A percentile compares a stretch with the other conserved stretches of the same genome.
Evolutionary conservation across 2,329 filamentous ascomycete genomes (phyloP).

Genomic region (Aureobasidium uvarum): DNA sequence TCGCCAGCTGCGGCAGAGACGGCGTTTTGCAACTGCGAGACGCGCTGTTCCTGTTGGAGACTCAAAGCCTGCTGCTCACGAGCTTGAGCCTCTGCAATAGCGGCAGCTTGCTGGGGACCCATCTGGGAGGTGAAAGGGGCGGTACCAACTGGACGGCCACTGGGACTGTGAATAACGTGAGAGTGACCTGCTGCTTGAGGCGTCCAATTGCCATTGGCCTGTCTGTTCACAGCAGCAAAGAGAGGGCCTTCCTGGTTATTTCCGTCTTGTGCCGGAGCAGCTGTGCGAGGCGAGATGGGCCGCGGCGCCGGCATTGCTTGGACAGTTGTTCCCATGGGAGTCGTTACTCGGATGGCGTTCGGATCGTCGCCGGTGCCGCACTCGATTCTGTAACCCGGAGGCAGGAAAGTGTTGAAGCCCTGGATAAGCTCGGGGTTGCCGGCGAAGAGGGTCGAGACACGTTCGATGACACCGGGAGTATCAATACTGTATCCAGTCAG

Average conservation of each 20-base stretch:
- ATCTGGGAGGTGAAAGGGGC: slow-evolving; percentile 39
- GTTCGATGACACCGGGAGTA: slow-evolving; percentile 94
- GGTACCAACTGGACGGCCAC: slow-evolving; percentile 45
- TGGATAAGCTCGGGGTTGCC: slow-evolving; percentile 85
- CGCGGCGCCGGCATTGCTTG: slow-evolving; percentile 69
- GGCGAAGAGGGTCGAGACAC: slow-evolving; percentile 92
- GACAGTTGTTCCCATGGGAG: slow-evolving; percentile 94
- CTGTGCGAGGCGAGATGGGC: slow-evolving; percentile 48
- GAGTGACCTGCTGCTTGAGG: slow-evolving; percentile 39
- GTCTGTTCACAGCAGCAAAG: slow-evolving; percentile 30
- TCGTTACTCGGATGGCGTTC: slow-evolving; percentile 94
- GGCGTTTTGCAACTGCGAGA: slow-evolving; percentile 65
- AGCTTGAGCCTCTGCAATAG: slow-evolving; percentile 32
- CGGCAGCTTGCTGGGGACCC: slow-evolving; percentile 26
- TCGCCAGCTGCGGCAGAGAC: slow-evolving; percentile 58
- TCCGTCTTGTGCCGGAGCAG: slow-evolving; percentile 18
- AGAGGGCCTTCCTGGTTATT: slow-evolving; percentile 18
- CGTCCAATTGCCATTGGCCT: slow-evolving; percentile 43
- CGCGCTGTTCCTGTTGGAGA: slow-evolving; percentile 61
- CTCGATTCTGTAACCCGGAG: slow-evolving; percentile 93
- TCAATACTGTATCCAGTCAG: slow-evolving; percentile 63
- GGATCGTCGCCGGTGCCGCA: slow-evolving; percentile 92
- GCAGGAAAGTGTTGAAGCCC: slow-evolving; percentile 93
- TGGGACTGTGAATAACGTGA: slow-evolving; percentile 46
- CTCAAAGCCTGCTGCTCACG: slow-evolving; percentile 34